A percentile compares a stretch with the other conserved stretches of the same genome.
These are phyloP conservation scores for Ceratocystis variospora DNA, from an alignment of 2,329 filamentous ascomycete species.

Conservation along the genomic window DNA sequence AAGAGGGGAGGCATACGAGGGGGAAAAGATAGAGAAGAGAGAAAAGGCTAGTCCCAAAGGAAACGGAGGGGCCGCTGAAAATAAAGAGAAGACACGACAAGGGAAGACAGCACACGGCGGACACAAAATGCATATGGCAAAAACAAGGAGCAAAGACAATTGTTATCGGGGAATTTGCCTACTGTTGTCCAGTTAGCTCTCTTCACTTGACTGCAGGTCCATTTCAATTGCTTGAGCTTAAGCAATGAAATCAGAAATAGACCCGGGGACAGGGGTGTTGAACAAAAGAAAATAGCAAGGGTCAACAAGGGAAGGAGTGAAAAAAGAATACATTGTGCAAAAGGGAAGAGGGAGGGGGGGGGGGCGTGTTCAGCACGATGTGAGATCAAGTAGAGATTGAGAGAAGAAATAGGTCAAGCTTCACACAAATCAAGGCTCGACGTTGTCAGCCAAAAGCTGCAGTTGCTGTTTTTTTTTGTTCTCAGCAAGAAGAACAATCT, in stretches of 20 bases:
- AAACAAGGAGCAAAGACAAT: conserved; percentile 1
- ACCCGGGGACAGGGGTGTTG: background rate
- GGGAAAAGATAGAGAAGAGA: background rate
- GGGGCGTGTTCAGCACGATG: background rate
- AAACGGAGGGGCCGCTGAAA: conserved; percentile 15
- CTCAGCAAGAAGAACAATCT: background rate
- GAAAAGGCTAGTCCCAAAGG: background rate
- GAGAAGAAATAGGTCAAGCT: background rate
- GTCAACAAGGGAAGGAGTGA: conserved; percentile 5
- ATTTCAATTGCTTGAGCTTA: background rate
- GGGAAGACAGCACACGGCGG: background rate
- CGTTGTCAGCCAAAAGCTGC: background rate
- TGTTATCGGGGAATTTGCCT: conserved; percentile 6
- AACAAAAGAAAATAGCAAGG: background rate
- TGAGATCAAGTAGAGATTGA: background rate
- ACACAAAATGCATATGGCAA: background rate
- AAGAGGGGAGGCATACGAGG: too few relatives aligned
- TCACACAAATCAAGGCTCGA: background rate
- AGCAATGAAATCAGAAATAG: background rate
- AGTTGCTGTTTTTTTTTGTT: background rate
- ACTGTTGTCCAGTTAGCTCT: background rate
- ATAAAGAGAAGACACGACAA: conserved; percentile 4
- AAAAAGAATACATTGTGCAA: background rate
- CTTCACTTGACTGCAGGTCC: background rate
- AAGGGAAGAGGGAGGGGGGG: background rate